phyloP scores from a whole-genome alignment of 2,329 filamentous ascomycete species.

The Diaporthe sp. region DNA sequence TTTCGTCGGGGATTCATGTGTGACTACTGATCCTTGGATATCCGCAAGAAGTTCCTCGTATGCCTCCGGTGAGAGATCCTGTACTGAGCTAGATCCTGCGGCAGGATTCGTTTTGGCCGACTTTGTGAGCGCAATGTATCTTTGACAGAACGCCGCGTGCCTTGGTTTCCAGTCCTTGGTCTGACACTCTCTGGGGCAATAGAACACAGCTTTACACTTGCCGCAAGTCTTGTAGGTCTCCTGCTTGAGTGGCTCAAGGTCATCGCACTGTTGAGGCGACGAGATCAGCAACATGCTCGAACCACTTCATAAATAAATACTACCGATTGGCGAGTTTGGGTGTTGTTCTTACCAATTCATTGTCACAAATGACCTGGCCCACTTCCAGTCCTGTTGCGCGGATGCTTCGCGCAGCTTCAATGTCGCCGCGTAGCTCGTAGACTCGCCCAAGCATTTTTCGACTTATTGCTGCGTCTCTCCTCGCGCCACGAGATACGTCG shows the following conservation, averaged over 20 bases:
- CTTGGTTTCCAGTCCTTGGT: not conserved
- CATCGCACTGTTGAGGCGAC: not conserved
- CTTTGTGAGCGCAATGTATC: too few species aligned
- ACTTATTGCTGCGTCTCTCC: not conserved
- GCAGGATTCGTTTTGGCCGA: not conserved
- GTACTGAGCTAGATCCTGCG: too few species aligned
- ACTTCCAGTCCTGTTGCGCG: not conserved
- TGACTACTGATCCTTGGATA: not conserved
- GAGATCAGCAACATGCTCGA: not conserved
- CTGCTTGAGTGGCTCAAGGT: not conserved
- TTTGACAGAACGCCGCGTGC: not conserved
- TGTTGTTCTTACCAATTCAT: not conserved
- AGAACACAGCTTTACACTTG: not conserved
- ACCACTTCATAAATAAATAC: not conserved
- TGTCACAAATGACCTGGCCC: not conserved
- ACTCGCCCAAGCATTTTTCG: not conserved
- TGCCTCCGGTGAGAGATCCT: too few species aligned
- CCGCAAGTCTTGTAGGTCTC: not conserved
- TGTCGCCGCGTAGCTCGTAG: not conserved
- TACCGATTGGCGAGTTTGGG: not conserved
- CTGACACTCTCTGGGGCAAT: not conserved
- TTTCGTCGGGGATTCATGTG: not conserved
- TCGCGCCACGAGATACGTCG: not conserved
- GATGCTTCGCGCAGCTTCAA: not conserved
- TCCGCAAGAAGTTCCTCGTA: not conserved